Conservation (phyloP, 2,329 filamentous ascomycete genomes). For the Paraphoma sp. region DNA sequence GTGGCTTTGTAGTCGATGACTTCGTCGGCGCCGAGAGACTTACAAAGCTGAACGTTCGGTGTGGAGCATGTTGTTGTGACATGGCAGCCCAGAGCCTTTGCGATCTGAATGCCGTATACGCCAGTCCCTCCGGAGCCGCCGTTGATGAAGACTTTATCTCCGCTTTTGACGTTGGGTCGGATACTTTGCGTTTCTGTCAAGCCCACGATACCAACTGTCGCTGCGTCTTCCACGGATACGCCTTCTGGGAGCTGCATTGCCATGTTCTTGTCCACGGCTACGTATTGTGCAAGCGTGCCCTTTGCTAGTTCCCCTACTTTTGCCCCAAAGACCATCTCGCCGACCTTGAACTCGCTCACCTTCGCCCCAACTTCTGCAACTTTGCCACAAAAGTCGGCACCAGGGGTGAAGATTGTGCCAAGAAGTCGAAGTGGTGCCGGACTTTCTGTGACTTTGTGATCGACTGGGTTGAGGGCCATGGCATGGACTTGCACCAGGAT, state of each 20-base stretch:
- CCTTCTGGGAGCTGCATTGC: slow-evolving; percentile 33
- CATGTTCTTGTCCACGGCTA: slow-evolving; percentile 30
- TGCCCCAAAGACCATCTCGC: slow-evolving; percentile 51
- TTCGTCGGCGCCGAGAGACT: slow-evolving; percentile 67
- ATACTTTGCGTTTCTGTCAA: slow-evolving; percentile 51
- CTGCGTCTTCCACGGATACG: slow-evolving; percentile 42
- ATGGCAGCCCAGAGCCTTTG: slow-evolving; percentile 65
- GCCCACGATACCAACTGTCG: slow-evolving; percentile 46
- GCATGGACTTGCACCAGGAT: slow-evolving; percentile 63
- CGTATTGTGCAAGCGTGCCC: slow-evolving; percentile 49
- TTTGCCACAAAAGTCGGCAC: slow-evolving; percentile 60
- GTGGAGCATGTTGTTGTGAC: slow-evolving; percentile 67
- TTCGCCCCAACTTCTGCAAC: slow-evolving; percentile 49
- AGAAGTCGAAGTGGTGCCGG: slow-evolving; percentile 37
- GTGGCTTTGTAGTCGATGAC: slow-evolving; percentile 65
- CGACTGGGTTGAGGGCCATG: slow-evolving; percentile 66
- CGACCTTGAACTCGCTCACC: slow-evolving; percentile 39
- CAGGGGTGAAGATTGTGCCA: slow-evolving; percentile 50
- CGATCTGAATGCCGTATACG: slow-evolving; percentile 67
- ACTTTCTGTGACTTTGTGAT: slow-evolving; percentile 68
- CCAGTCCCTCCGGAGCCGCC: slow-evolving; percentile 69
- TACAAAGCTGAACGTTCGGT: slow-evolving; percentile 63
- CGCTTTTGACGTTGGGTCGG: slow-evolving; percentile 44
- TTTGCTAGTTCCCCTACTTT: slow-evolving; percentile 36
- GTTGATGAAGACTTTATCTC: slow-evolving; percentile 67